Evolutionary conservation across 2,329 filamentous ascomycete genomes (phyloP).

Genomic region (Cladosporium cucumerinum): DNA sequence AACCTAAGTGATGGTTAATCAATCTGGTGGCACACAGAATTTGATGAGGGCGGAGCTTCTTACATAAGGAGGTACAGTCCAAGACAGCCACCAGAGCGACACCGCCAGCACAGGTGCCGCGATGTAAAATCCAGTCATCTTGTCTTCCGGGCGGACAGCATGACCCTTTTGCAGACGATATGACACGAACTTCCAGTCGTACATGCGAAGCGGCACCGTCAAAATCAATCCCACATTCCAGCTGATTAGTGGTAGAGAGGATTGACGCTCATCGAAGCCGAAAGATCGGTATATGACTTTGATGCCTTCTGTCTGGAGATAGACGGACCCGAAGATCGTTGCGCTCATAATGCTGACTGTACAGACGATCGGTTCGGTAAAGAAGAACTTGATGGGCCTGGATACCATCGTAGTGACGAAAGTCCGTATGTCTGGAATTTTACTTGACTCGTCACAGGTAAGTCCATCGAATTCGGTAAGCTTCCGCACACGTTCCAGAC

Average conservation of each 20-base stretch:
- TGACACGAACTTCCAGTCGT: not conserved
- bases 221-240: not conserved
- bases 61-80: not conserved
- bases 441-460: not conserved
- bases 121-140: not conserved
- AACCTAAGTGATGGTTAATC: not conserved
- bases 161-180: not conserved
- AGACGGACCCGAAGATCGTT: not conserved
- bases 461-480: not conserved
- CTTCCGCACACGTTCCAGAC: not conserved
- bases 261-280: not conserved
- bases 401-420: constrained; percentile 16
- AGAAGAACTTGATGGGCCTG: not conserved
- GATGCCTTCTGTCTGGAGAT: not conserved
- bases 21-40: not conserved
- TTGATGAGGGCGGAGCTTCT: not conserved
- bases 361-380: not conserved
- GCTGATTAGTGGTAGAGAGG: not conserved
- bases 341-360: not conserved
- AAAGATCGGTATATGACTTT: not conserved
- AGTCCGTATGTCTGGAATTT: not conserved
- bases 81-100: not conserved
- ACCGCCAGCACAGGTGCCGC: not conserved
- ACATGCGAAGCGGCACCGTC: not conserved
- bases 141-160: not conserved